Percentiles rank a stretch among this genome's conserved stretches.
These are phyloP conservation scores for Eutrema yunnanense DNA, from an alignment of 345 rosid species.

Conservation along the genomic window DNA sequence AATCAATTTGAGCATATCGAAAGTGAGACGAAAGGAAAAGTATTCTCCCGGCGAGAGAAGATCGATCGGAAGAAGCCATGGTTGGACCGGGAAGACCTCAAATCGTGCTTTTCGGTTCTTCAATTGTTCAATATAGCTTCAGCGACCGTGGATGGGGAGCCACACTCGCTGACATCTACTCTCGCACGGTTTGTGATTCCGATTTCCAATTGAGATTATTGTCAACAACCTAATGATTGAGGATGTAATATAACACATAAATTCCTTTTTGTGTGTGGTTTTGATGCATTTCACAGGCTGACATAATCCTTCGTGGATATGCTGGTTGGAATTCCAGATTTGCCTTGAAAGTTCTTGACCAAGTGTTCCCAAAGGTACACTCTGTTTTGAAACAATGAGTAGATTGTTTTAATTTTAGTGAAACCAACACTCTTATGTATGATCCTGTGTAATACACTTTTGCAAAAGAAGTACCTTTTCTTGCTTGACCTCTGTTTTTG, in stretches of 20 bases:
- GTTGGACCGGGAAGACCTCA: conserved; percentile 81
- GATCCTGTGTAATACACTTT: neutral
- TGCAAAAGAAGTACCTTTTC: neutral
- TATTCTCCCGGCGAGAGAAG: neutral
- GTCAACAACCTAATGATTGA: conserved; percentile 18
- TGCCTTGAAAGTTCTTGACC: conserved; percentile 59
- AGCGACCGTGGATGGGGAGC: conserved; percentile 75
- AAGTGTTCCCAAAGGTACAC: conserved; percentile 76
- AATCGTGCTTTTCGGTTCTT: conserved; percentile 90
- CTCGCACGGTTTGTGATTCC: conserved; percentile 53
- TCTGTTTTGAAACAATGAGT: neutral
- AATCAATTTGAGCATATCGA: neutral
- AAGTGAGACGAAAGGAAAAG: neutral
- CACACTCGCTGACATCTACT: conserved; percentile 60
- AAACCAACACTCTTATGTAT: neutral
- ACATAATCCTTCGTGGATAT: conserved; percentile 72
- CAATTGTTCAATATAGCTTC: conserved; percentile 79
- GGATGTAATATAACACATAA: neutral
- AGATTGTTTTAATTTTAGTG: neutral
- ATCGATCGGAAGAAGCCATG: conserved; percentile 37
- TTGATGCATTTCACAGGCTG: conserved; percentile 50
- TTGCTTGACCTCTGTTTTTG: neutral
- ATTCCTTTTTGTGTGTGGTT: neutral
- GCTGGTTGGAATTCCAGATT: conserved; percentile 83
- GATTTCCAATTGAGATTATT: neutral